Conservation (phyloP, 768 basidiomycete genomes). For the Epithele typhae region DNA sequence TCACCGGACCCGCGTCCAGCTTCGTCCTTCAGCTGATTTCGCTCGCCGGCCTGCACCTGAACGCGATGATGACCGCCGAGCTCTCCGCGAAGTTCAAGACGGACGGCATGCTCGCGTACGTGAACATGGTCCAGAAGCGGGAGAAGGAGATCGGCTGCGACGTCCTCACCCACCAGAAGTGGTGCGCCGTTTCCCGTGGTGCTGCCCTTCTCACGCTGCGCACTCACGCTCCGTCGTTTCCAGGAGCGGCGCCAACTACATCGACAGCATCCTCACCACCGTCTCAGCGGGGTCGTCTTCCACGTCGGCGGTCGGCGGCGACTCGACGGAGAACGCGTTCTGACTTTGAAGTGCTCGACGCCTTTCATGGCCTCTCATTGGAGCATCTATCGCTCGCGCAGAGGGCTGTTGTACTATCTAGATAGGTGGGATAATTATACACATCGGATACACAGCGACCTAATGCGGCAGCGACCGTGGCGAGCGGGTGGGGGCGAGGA, state of each 20-base stretch:
- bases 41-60: constrained; percentile 84
- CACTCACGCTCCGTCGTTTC: constrained; percentile 2
- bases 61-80: constrained; percentile 75
- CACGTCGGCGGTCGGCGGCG: constrained; percentile 77
- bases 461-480: too few species aligned
- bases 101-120: constrained; percentile 92
- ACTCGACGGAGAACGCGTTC: constrained; percentile 88
- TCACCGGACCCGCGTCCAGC: constrained; percentile 31
- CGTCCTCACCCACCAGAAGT: constrained; percentile 92
- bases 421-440: too few species aligned
- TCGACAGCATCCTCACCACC: constrained; percentile 79
- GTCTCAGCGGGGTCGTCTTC: constrained; percentile 87
- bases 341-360: too few species aligned
- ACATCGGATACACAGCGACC: too few species aligned
- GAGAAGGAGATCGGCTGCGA: constrained; percentile 88
- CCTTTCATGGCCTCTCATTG: constrained; percentile 1
- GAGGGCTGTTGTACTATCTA: too few species aligned
- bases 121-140: constrained; percentile 80
- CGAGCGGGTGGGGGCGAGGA: too few species aligned
- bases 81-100: constrained; percentile 75
- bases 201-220: neutral
- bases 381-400: neutral
- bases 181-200: constrained; percentile 36
- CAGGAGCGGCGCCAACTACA: constrained; percentile 90
- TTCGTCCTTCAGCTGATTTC: constrained; percentile 90